Conservation (phyloP, 2,329 filamentous ascomycete genomes). For the Fonsecaea multimorphosa region DNA sequence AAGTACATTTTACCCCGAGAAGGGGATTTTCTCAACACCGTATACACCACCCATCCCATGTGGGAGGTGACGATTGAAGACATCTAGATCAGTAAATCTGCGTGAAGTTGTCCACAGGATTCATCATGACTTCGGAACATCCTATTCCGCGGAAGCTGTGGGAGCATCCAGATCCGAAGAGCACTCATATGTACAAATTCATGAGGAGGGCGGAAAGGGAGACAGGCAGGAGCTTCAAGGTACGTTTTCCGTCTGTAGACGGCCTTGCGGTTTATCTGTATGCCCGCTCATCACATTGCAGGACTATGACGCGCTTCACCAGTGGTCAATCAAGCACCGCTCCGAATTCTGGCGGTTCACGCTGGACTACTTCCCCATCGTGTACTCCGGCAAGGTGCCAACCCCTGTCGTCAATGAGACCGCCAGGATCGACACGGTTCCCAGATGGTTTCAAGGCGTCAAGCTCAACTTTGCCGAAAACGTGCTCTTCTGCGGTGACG, state of each 20-base stretch:
- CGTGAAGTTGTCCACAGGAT: too few relatives aligned
- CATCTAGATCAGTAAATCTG: too few relatives aligned
- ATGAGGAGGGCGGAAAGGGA: slow-evolving; percentile 41
- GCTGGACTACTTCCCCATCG: slow-evolving; percentile 65
- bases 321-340: slow-evolving; percentile 69
- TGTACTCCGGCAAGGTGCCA: slow-evolving; percentile 63
- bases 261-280: too few relatives aligned
- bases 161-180: slow-evolving; percentile 67
- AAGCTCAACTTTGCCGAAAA: slow-evolving; percentile 81
- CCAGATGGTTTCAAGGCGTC: slow-evolving; percentile 78
- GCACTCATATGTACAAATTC: slow-evolving; percentile 70
- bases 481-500: slow-evolving; percentile 62
- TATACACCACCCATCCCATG: too few relatives aligned
- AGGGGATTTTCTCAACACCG: too few relatives aligned
- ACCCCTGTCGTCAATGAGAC: slow-evolving; percentile 70
- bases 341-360: slow-evolving; percentile 69
- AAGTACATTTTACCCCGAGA: too few relatives aligned
- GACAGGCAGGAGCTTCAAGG: slow-evolving; percentile 18
- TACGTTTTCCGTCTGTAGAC: slow-evolving; percentile 3
- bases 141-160: slow-evolving; percentile 54
- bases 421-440: slow-evolving; percentile 70
- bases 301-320: slow-evolving; percentile 72
- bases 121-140: slow-evolving; percentile 24
- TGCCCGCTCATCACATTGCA: slow-evolving; percentile 41
- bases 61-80: too few relatives aligned